phyloP scores from a whole-genome alignment of 2,329 filamentous ascomycete genomes.

The Aureobasidium sp. region DNA sequence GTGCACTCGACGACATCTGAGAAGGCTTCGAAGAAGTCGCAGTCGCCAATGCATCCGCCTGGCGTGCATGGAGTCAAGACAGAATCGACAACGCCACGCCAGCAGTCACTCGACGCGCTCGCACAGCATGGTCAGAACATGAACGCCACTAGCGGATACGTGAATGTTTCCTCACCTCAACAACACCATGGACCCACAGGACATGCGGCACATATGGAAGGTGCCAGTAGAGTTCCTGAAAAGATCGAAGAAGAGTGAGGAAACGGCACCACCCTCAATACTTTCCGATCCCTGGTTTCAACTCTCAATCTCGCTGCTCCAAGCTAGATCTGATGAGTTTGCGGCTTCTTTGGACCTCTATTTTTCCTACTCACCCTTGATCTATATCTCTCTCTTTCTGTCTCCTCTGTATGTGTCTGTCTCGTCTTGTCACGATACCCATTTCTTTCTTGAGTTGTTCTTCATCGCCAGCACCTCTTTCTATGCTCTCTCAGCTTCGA shows the following conservation, averaged over 20 bases:
- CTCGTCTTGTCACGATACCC: constrained; percentile 14
- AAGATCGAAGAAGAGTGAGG: constrained; percentile 41
- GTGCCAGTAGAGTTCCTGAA: constrained; percentile 35
- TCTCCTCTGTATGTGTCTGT: background rate
- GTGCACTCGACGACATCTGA: constrained; percentile 34
- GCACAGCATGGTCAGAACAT: background rate
- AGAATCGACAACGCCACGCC: background rate
- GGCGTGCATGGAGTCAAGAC: constrained; percentile 2
- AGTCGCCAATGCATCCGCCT: constrained; percentile 32
- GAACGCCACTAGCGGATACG: background rate
- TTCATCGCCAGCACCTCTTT: background rate
- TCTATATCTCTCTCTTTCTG: background rate
- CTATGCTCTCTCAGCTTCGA: background rate
- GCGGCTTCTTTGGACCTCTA: background rate
- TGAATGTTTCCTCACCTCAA: constrained; percentile 18
- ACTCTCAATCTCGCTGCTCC: background rate
- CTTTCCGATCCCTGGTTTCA: background rate
- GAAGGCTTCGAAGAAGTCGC: constrained; percentile 40
- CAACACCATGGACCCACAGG: constrained; percentile 20
- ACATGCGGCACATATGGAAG: constrained; percentile 30
- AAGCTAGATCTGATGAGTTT: background rate
- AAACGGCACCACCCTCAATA: constrained; percentile 21
- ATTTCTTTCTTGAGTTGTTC: background rate
- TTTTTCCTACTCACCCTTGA: background rate
- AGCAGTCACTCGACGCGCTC: constrained; percentile 3